Evolutionary conservation across 257 asterid genomes (phyloP), one percentile per base, ranked within the genome.

Genomic region (Prunella vulgaris): DNA sequence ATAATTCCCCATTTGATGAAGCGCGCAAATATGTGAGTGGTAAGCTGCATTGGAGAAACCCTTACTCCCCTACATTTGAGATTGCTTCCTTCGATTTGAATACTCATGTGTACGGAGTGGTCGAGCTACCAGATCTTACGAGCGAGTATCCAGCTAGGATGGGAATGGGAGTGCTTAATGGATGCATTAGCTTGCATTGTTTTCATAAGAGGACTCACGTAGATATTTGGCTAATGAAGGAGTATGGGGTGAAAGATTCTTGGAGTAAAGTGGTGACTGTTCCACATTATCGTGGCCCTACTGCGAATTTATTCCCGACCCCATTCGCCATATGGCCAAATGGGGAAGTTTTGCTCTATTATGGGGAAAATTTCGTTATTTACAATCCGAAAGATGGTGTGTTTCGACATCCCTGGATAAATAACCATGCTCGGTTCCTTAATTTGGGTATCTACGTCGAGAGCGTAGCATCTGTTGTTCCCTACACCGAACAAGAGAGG

Each of bases 161-260:
- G 51, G 2, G 14, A 2, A 5, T 80, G 12, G 84, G 82, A 7
- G 80, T 70, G n/a, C 8, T 82, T 14, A 82, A 67, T 9, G 85
- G 76, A n/a, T 59, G 77, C 49, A 66, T 86, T 51, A 71, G 74
- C 0, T 74, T 82, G 76, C 56, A 21, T 54, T 80, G 72, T 68
- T 27, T 64, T 60, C 32, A 72, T 66, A 8, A 1, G 4, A 2
- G 10, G 20, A 35, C 3, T 3, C 35, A 56, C 8, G 37, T 54
- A 1, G 86, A 82, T 70, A 22, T 84, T 37, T 86, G 86, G 92
- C 74, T 78, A 42, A 56, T 84, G 89, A 84, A 78, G 70, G 79
- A 80, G 35, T 80, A 84, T 40, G 86, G 86, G 27, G 78, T 80
- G 21, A 71, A 51, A 10, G 80, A 82, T 2, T 82, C 84, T 13